Conservation (phyloP, 805 yeast species). For the Kuraishia ogatae region DNA sequence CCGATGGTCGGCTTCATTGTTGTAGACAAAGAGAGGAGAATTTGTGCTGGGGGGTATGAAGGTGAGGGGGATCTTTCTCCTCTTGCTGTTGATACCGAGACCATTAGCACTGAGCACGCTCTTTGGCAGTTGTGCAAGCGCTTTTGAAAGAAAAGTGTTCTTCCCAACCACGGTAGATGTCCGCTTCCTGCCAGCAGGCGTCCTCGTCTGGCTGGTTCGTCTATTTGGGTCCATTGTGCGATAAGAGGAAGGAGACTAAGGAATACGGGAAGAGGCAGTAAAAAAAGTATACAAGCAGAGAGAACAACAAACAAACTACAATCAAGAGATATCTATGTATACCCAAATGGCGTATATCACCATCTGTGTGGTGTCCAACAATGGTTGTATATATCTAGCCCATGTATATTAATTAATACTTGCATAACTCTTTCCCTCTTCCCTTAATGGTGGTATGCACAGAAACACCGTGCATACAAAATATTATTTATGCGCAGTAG, state of each 20-base stretch:
- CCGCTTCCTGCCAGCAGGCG: not conserved
- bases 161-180: slow-evolving; percentile 4
- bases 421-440: too few relatives aligned
- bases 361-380: too few relatives aligned
- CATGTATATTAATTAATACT: too few relatives aligned
- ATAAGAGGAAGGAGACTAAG: not conserved
- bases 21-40: slow-evolving; percentile 25
- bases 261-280: not conserved
- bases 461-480: not conserved
- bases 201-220: not conserved
- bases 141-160: slow-evolving; percentile 10
- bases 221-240: not conserved
- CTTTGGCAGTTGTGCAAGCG: slow-evolving; percentile 16
- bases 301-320: not conserved
- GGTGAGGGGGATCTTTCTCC: slow-evolving; percentile 24
- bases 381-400: too few relatives aligned
- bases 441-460: not conserved
- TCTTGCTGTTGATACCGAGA: slow-evolving; percentile 22
- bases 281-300: too few relatives aligned
- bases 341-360: too few relatives aligned
- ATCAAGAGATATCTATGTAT: too few relatives aligned
- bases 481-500: not conserved
- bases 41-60: slow-evolving; percentile 28
- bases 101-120: slow-evolving; percentile 16
- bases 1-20: slow-evolving; percentile 22